A percentile compares a stretch with the other conserved stretches of the same genome.
Conservation (phyloP, 805 yeast genomes). For the Nakazawaea pomicola region DNA sequence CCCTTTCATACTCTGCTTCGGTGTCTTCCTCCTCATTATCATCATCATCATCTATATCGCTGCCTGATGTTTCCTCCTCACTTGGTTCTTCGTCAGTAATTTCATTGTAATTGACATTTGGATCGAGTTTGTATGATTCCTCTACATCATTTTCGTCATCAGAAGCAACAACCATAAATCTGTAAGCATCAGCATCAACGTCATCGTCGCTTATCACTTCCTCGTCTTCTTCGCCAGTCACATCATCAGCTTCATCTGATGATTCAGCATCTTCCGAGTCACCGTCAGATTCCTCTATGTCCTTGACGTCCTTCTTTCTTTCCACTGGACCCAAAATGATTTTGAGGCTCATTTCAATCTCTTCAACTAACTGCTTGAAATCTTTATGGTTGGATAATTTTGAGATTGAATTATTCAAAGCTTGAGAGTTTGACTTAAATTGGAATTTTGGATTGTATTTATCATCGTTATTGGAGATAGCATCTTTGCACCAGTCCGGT, state of each 20-base stretch:
- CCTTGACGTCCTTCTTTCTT: conserved; percentile 16
- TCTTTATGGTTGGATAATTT: conserved; percentile 39
- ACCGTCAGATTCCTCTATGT: conserved; percentile 21
- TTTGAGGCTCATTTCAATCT: conserved; percentile 21
- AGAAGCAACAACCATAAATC: conserved; percentile 36
- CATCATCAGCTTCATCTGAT: conserved; percentile 21
- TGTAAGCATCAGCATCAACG: conserved; percentile 29
- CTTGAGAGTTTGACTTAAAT: conserved; percentile 35
- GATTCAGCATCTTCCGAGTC: conserved; percentile 23
- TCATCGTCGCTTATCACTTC: conserved; percentile 16
- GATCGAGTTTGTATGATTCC: conserved; percentile 24
- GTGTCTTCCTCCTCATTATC: conserved; percentile 9
- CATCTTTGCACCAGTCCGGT: conserved; percentile 25
- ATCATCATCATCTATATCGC: conserved; percentile 21
- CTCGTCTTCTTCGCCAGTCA: conserved; percentile 15
- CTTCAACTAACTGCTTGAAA: conserved; percentile 27
- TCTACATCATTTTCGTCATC: conserved; percentile 38
- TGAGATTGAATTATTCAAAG: conserved; percentile 42
- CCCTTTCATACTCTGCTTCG: conserved; percentile 9
- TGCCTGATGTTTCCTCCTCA: conserved; percentile 23
- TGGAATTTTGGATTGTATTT: conserved; percentile 43
- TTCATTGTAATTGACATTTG: conserved; percentile 45
- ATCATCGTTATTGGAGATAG: conserved; percentile 25
- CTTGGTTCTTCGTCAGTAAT: conserved; percentile 64
- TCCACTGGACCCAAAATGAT: conserved; percentile 23